Base-by-base conservation (phyloP, 805 yeast species). In the Suhomyces prunicola region DNA sequence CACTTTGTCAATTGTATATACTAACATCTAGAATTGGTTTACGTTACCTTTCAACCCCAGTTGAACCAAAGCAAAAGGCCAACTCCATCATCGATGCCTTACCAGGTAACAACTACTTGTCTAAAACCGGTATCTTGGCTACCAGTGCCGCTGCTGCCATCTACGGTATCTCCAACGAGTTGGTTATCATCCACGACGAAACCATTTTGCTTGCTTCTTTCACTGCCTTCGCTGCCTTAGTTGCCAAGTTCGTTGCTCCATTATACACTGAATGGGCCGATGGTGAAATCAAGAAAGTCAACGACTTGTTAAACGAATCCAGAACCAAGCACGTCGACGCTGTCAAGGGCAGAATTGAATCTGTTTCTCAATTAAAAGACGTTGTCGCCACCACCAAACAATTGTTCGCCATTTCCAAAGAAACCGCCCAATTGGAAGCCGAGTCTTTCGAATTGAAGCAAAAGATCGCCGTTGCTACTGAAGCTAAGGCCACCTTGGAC, bases 381-480 rank as follows among this genome's bases (percentile, higher is more conserved):
- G 97, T 94, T 71, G 96, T 90, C 60, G 77, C 85, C 60, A 88
- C 93, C 68, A 94, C 99, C 72, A 86, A 90, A 79, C 87, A 87
- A 66, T 83, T 94, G 69, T 94, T 94, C 67, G 94, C 90, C 67
- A 84, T 93, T 54, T 93, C 99, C 57, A 92, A 90, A 81, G 97
- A 94, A 80, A 93, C 99, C 58, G 97, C 96, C 62, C 83, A 88
- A 78, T 83, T 92, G 68, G 99, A 94, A 83, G 96, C 97, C 60
- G 84, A 90, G 77, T 85, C 93, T 53, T 94, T 92, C 69, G 96
- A 89, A 79, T 84, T 90, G 73, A 88, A 91, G 81, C 99, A 94
- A 82, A 76, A 86, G 70, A 91, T 90, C 61, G 91, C 86, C 58
- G 83, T 91, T 62, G 93, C 96, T 54, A 65, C 79, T 58, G 97